Conservation (phyloP, 148 eudicot genomes). For the Chenopodium quinoa region DNA sequence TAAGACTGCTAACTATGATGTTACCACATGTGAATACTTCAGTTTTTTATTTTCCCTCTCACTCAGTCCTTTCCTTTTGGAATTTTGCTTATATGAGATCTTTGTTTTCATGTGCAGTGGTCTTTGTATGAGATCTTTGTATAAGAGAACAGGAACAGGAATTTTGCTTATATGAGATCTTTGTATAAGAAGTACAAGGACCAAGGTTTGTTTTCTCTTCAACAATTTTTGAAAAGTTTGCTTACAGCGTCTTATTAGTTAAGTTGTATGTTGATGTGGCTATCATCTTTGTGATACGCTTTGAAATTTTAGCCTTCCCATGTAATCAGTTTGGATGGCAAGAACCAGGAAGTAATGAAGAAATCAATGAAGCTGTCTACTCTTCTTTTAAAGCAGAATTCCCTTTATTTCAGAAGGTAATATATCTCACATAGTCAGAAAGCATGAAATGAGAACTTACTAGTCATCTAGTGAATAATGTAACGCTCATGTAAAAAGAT, state of each 20-base stretch:
- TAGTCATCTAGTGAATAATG: neutral
- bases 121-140: too few relatives aligned
- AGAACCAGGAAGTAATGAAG: constrained; percentile 81
- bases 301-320: constrained; percentile 86
- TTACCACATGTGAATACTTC: neutral
- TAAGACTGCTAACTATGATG: neutral
- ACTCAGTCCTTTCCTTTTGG: neutral
- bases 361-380: constrained; percentile 64
- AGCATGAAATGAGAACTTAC: neutral
- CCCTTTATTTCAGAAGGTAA: constrained; percentile 79
- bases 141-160: too few relatives aligned
- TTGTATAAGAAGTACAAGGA: constrained; percentile 49
- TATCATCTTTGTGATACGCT: constrained; percentile 33
- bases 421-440: neutral
- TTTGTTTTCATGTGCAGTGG: constrained; percentile 33
- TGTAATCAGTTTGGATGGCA: constrained; percentile 86
- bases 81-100: neutral
- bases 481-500: neutral
- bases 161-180: too few relatives aligned
- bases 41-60: too few relatives aligned
- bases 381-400: constrained; percentile 74
- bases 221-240: neutral
- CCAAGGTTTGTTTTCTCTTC: constrained; percentile 43
- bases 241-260: neutral
- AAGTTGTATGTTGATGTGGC: constrained; percentile 4